These are phyloP conservation scores for Melastoma candidum DNA, from an alignment of 441 rosid species.

Conservation along the genomic window DNA sequence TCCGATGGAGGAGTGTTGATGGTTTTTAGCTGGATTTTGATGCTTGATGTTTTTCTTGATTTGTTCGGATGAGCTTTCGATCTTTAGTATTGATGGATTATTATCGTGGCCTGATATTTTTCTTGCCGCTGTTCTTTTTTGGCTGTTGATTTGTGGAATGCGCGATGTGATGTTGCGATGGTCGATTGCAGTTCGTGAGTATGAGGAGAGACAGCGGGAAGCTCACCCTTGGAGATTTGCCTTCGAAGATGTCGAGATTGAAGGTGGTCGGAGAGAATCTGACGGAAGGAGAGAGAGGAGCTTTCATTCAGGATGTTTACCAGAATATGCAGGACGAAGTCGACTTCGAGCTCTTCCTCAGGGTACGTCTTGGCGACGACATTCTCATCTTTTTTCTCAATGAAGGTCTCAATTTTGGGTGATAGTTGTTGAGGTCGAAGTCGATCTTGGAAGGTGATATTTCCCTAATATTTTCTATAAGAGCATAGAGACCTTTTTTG, in stretches of 20 bases:
- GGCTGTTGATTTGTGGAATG: neutral
- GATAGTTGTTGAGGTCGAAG: too few species aligned
- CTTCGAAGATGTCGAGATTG: constrained; percentile 75
- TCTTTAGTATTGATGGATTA: too few species aligned
- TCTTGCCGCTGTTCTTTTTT: too few species aligned
- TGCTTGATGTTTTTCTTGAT: too few species aligned
- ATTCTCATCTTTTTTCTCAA: neutral
- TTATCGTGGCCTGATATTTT: too few species aligned
- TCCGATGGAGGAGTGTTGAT: neutral
- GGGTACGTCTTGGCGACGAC: constrained; percentile 25
- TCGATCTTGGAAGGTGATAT: too few species aligned
- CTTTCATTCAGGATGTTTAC: constrained; percentile 52
- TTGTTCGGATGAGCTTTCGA: too few species aligned
- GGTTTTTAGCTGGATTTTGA: too few species aligned
- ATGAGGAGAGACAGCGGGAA: constrained; percentile 91
- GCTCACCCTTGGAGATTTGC: constrained; percentile 70
- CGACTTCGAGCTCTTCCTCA: constrained; percentile 85
- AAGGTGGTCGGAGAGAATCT: constrained; percentile 77
- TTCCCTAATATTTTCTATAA: too few species aligned
- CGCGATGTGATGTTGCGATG: neutral
- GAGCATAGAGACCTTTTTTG: too few species aligned
- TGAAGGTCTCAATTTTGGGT: neutral
- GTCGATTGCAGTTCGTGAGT: constrained; percentile 49
- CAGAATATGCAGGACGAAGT: constrained; percentile 62
- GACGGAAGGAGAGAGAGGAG: constrained; percentile 58